Base-by-base conservation (phyloP, 139 green algal species). In the Chlorella ohadii region DNA sequence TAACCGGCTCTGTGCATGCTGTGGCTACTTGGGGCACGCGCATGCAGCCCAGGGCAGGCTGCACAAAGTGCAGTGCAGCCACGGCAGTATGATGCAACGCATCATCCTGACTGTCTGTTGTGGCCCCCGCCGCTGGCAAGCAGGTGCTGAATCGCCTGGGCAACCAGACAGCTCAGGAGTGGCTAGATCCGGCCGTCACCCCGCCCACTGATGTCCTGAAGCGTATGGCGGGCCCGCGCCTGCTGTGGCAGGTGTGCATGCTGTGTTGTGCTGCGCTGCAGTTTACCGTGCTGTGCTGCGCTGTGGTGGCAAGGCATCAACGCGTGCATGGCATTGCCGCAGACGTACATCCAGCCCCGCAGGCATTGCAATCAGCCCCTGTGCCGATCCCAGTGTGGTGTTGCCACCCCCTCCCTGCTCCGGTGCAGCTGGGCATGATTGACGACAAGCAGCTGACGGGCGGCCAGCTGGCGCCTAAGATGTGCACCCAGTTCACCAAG, bases 231-330 rank as follows among this genome's bases (percentile, higher is more conserved):
- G 75, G 75, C 11, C 74, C 56, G 12, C 75, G 75, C 56, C 23
- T 81, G 34, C 56, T 81, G 56, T 81, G 75, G 75, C 67, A 73
- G 67, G 67, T 73, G 65, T 31, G 65, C 31, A 44, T 44, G 31
- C 65, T 44, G 31, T 39, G 47, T 41, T 51, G 41, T 33, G 31
- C 47, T 4, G 34, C 31, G 67, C 51, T 4, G 55, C 74, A 38
- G 19, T 75, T 7, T 75, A n/a, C 27, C 68, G 11, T 22, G 51
- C 51, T 59, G 51, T 4, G 44, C 44, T 6, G 44, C 7, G 44
- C 44, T 55, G 44, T 6, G 7, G 6, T 6, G 44, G 44, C 44
- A 6, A 11, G 44, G 44, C 44, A 6, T n/a, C n/a, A n/a, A n/a
- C n/a, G n/a, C n/a, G n/a, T n/a, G n/a, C n/a, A n/a, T n/a, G n/a